phyloP scores from a whole-genome alignment of 192 early-diverging fungal species.

The Podochytrium sp. region DNA sequence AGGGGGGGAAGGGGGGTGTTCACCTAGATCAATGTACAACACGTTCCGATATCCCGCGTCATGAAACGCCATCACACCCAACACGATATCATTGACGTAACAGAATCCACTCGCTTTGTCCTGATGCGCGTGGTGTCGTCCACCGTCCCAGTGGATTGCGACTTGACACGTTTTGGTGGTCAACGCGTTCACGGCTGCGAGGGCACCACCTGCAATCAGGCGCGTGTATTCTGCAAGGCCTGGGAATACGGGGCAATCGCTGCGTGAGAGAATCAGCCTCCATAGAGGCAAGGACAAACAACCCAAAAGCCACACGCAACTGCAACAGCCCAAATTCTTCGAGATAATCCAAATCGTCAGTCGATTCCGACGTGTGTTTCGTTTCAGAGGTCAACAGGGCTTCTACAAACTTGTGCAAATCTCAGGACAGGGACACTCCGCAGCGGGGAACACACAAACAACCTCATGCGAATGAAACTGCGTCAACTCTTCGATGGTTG shows the following conservation, averaged over 20 bases:
- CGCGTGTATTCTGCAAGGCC: constrained; percentile 29
- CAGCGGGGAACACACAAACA: not conserved
- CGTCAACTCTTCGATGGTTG: constrained; percentile 19
- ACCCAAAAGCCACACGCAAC: constrained; percentile 16
- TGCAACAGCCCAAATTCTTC: constrained; percentile 39
- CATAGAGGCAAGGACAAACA: too few relatives aligned
- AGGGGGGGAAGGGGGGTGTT: too few relatives aligned
- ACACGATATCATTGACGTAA: constrained; percentile 93
- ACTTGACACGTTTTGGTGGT: constrained; percentile 63
- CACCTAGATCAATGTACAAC: constrained; percentile 52
- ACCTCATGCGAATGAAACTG: constrained; percentile 36
- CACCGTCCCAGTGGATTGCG: constrained; percentile 90
- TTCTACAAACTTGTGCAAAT: constrained; percentile 4
- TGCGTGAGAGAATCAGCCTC: too few relatives aligned
- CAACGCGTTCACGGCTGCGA: constrained; percentile 66
- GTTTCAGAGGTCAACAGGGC: constrained; percentile 16
- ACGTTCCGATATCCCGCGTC: constrained; percentile 34
- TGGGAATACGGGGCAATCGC: constrained; percentile 41
- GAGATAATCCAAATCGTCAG: constrained; percentile 10
- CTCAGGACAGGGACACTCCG: not conserved
- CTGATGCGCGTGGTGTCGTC: constrained; percentile 74
- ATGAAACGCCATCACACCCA: constrained; percentile 75
- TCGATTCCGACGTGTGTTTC: constrained; percentile 1
- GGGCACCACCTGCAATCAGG: constrained; percentile 33
- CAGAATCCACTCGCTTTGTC: constrained; percentile 91